Evolutionary conservation across 129 eudicot genomes (phyloP), one percentile per base, ranked within the genome.

Genomic region (Flaveria brownii): DNA sequence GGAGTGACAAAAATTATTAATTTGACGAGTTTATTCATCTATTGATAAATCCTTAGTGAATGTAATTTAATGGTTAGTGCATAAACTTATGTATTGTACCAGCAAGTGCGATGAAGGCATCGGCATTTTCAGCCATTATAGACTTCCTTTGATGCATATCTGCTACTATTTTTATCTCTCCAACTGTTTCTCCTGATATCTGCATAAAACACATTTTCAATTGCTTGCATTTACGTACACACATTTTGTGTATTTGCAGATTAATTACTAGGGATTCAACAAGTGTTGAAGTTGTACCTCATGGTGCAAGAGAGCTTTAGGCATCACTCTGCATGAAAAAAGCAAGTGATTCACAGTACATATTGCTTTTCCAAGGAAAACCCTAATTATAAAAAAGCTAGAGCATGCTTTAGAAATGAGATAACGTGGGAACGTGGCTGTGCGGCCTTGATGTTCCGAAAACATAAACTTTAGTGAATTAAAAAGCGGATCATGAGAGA

Each of bases 61-160:
- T 30, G 36, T 30, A 30, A n/a, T n/a, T n/a, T n/a, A 30, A 30
- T 30, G 36, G 36, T 30, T 30, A 30, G 36, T 30, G 36, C 36
- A 30, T 30, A 30, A 30, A 30, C 4, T 30, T 30, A 30, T 30
- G 36, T 30, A 30, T 30, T 4, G 36, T 77, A 90, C 96, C 96
- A 55, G 96, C 92, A 76, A 90, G 92, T 6, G 96, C 96, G 59
- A 90, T 87, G 65, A 90, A 90, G 45, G 92, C 96, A 74, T 90
- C 96, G 9, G 96, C 88, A 80, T 83, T 73, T 59, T 85, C 85
- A 0, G 84, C 87, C 96, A 90, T 90, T 75, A 85, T 84, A 36
- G 96, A 81, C 84, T 90, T 90, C 69, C 96, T 85, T 78, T 90
- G 86, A 71, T 90, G 96, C 96, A 90, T 90, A 71, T 82, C 88